phyloP scores from a whole-genome alignment of 768 basidiomycete species.

The Leccinum boreale region DNA sequence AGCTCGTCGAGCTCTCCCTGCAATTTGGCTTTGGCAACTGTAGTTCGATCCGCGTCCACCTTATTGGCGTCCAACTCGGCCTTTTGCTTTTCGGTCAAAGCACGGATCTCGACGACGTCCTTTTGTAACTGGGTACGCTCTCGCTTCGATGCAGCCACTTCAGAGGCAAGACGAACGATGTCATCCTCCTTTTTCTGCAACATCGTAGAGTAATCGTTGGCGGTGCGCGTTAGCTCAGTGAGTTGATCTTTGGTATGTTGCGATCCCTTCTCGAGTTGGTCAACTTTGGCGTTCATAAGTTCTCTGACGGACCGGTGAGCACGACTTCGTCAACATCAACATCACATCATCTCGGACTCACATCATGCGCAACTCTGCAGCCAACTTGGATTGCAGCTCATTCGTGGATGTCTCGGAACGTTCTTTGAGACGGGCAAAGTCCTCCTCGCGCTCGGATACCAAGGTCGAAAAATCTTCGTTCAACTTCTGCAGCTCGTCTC shows the following conservation, averaged over 20 bases:
- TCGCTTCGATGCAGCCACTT: slow-evolving; percentile 50
- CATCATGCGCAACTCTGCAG: slow-evolving; percentile 62
- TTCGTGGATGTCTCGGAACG: slow-evolving; percentile 60
- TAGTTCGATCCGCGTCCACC: slow-evolving; percentile 46
- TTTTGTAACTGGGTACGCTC: slow-evolving; percentile 54
- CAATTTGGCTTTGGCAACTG: slow-evolving; percentile 52
- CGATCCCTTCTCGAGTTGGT: slow-evolving; percentile 62
- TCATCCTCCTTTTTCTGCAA: slow-evolving; percentile 78
- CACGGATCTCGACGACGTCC: slow-evolving; percentile 66
- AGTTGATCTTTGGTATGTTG: slow-evolving; percentile 76
- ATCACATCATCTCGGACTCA: slow-evolving; percentile 32
- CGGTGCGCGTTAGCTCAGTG: slow-evolving; percentile 70
- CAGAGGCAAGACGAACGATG: slow-evolving; percentile 48
- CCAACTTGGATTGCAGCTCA: slow-evolving; percentile 71
- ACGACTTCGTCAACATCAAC: background rate
- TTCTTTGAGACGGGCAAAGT: slow-evolving; percentile 69
- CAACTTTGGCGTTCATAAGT: slow-evolving; percentile 52
- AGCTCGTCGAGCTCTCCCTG: slow-evolving; percentile 85
- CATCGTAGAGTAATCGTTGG: slow-evolving; percentile 70
- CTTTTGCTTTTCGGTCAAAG: slow-evolving; percentile 61
- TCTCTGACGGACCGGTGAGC: slow-evolving; percentile 46
- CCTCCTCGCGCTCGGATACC: slow-evolving; percentile 75
- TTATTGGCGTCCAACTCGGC: slow-evolving; percentile 61
- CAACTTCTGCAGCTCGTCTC: slow-evolving; percentile 60
- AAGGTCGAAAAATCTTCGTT: slow-evolving; percentile 69